Percentiles rank a stretch among this genome's conserved stretches.
phyloP scores from a whole-genome alignment of 495 filamentous ascomycete genomes.

The Chlorociboria aeruginascens region DNA sequence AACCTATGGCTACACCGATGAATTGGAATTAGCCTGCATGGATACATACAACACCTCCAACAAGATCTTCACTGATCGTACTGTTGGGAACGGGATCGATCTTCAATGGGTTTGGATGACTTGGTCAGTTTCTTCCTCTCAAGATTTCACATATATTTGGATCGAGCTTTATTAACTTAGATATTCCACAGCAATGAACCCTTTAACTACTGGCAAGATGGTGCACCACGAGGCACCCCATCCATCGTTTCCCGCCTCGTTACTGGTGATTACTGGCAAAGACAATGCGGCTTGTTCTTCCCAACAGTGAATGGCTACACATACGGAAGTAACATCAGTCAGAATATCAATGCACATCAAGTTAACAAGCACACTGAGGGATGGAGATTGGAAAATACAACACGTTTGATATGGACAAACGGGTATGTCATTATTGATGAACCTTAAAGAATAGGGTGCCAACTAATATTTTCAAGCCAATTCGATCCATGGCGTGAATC shows the following conservation, averaged over 20 bases:
- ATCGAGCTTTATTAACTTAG: not conserved
- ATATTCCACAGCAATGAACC: slow-evolving; percentile 42
- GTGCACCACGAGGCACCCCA: slow-evolving; percentile 30
- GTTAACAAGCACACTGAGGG: slow-evolving; percentile 51
- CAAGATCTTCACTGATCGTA: slow-evolving; percentile 42
- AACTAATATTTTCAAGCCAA: slow-evolving; percentile 22
- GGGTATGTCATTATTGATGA: slow-evolving; percentile 21
- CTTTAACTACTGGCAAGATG: slow-evolving; percentile 47
- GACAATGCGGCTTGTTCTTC: slow-evolving; percentile 49
- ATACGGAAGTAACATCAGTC: slow-evolving; percentile 28
- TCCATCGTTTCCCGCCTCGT: slow-evolving; percentile 47
- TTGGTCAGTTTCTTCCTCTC: slow-evolving; percentile 17
- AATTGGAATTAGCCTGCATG: slow-evolving; percentile 39
- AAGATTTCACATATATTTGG: slow-evolving; percentile 22
- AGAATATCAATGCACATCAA: slow-evolving; percentile 31
- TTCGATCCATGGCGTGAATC: slow-evolving; percentile 48
- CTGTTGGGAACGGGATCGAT: slow-evolving; percentile 36
- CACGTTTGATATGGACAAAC: slow-evolving; percentile 48
- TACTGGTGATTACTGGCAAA: slow-evolving; percentile 41
- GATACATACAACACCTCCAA: slow-evolving; percentile 45
- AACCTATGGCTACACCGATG: slow-evolving; percentile 34
- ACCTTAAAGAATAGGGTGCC: slow-evolving; percentile 4
- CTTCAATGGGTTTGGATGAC: slow-evolving; percentile 54
- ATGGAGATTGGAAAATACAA: slow-evolving; percentile 42
- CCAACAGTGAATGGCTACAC: slow-evolving; percentile 24